These are phyloP conservation scores for Trypethelium eluteriae DNA, from an alignment of 495 filamentous ascomycete species.

Conservation along the genomic window DNA sequence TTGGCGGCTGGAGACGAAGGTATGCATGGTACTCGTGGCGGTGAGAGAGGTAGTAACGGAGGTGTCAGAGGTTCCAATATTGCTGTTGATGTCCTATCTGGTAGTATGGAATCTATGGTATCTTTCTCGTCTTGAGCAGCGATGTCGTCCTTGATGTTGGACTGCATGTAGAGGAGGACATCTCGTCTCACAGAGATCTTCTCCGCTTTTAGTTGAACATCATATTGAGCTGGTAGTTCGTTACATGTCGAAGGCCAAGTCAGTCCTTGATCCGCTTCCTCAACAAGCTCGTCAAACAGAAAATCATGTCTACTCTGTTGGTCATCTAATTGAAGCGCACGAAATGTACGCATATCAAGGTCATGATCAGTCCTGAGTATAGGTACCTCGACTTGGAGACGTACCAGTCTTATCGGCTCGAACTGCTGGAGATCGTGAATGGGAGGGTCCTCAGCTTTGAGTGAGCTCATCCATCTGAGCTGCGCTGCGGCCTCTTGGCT, in stretches of 20 bases:
- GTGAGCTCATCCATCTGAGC: not conserved
- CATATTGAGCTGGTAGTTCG: constrained; percentile 25
- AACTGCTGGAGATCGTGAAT: not conserved
- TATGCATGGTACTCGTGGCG: constrained; percentile 38
- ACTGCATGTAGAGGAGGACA: constrained; percentile 35
- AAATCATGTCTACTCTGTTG: not conserved
- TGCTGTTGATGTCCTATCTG: constrained; percentile 15
- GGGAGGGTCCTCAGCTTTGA: constrained; percentile 11
- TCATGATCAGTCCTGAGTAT: constrained; percentile 27
- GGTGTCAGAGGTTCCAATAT: constrained; percentile 46
- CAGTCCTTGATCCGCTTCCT: constrained; percentile 45
- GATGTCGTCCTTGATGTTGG: constrained; percentile 36
- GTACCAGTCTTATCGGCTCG: not conserved
- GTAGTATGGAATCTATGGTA: constrained; percentile 24
- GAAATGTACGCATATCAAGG: constrained; percentile 25
- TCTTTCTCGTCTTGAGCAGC: constrained; percentile 31
- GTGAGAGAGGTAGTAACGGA: constrained; percentile 47
- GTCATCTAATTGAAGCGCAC: constrained; percentile 5
- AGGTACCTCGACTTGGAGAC: constrained; percentile 26
- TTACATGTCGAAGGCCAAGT: constrained; percentile 38
- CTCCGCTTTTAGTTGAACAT: constrained; percentile 33
- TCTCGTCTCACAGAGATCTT: constrained; percentile 41
- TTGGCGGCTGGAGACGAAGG: constrained; percentile 42
- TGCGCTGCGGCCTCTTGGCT: not conserved
- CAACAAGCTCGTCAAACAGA: not conserved